phyloP scores from a whole-genome alignment of 495 filamentous ascomycete species.

The Penicillium antarcticum region DNA sequence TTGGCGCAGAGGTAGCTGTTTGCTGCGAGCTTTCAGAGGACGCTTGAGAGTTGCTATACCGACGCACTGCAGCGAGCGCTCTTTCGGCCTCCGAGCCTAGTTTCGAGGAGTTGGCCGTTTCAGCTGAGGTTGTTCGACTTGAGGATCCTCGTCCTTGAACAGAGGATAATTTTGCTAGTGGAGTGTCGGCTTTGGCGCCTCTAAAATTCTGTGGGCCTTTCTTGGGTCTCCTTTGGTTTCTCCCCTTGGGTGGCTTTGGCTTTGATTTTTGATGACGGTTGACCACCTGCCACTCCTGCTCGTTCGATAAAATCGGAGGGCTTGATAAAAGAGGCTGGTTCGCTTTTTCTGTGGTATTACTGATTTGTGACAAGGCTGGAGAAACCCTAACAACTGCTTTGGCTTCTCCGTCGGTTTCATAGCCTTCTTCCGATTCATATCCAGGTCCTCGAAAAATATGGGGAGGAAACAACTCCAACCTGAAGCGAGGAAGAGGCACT shows the following conservation, averaged over 20 bases:
- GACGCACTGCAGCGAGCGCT: conserved; percentile 39
- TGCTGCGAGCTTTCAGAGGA: conserved; percentile 8
- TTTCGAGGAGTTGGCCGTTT: conserved; percentile 20
- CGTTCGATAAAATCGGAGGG: conserved; percentile 21
- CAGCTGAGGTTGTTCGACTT: conserved; percentile 17
- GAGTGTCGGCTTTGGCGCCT: conserved; percentile 29
- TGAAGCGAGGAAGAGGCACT: conserved; percentile 21
- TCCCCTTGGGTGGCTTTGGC: conserved; percentile 10
- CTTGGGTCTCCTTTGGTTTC: conserved; percentile 9
- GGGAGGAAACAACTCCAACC: conserved; percentile 34
- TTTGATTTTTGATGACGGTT: conserved; percentile 21
- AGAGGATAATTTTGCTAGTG: conserved; percentile 30
- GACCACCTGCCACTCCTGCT: conserved; percentile 40
- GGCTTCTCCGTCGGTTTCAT: conserved; percentile 43
- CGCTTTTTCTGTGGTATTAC: conserved; percentile 30
- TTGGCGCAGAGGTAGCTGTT: not conserved
- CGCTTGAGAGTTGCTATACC: conserved; percentile 28
- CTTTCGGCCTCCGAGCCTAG: conserved; percentile 33
- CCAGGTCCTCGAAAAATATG: conserved; percentile 34
- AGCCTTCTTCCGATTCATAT: conserved; percentile 34
- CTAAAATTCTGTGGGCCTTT: conserved; percentile 29
- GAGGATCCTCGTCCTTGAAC: conserved; percentile 35
- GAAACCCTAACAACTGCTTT: conserved; percentile 22
- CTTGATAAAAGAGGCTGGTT: conserved; percentile 23
- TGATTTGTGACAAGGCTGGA: conserved; percentile 33